Conservation (phyloP, 495 filamentous ascomycete species). For the Penicillium flavigenum region DNA sequence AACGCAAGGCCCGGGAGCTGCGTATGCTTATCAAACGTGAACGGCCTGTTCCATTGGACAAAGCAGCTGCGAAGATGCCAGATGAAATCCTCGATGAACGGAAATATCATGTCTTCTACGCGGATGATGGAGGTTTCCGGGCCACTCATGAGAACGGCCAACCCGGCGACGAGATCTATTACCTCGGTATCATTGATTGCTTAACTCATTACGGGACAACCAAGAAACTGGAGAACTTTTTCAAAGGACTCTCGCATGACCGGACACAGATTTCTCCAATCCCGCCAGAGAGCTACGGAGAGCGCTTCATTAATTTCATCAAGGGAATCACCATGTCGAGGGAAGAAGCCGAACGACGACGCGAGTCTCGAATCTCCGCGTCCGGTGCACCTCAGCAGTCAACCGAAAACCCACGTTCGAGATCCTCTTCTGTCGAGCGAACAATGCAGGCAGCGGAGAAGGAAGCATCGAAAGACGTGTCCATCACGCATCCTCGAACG, state of each 20-base stretch:
- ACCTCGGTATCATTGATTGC: slow-evolving; percentile 96
- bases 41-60: slow-evolving; percentile 85
- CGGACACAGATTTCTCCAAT: slow-evolving; percentile 87
- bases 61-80: slow-evolving; percentile 81
- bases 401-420: slow-evolving; percentile 34
- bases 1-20: slow-evolving; percentile 86
- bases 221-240: slow-evolving; percentile 88
- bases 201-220: slow-evolving; percentile 89
- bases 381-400: slow-evolving; percentile 17
- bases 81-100: slow-evolving; percentile 74
- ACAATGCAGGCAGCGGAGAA: slow-evolving; percentile 47
- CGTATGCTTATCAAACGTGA: slow-evolving; percentile 90
- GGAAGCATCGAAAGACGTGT: slow-evolving; percentile 55
- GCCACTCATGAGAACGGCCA: slow-evolving; percentile 89
- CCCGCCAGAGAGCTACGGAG: slow-evolving; percentile 87
- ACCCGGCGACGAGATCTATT: slow-evolving; percentile 91
- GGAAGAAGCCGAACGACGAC: slow-evolving; percentile 72
- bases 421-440: slow-evolving; percentile 47
- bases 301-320: slow-evolving; percentile 93
- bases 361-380: slow-evolving; percentile 40
- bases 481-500: slow-evolving; percentile 53
- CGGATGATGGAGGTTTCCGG: slow-evolving; percentile 88
- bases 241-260: slow-evolving; percentile 83
- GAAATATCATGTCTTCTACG: slow-evolving; percentile 76
- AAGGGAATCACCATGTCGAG: slow-evolving; percentile 81